Percentiles rank a stretch among this genome's conserved stretches.
phyloP scores from a whole-genome alignment of 768 basidiomycete genomes.

The Tremella mesenterica region DNA sequence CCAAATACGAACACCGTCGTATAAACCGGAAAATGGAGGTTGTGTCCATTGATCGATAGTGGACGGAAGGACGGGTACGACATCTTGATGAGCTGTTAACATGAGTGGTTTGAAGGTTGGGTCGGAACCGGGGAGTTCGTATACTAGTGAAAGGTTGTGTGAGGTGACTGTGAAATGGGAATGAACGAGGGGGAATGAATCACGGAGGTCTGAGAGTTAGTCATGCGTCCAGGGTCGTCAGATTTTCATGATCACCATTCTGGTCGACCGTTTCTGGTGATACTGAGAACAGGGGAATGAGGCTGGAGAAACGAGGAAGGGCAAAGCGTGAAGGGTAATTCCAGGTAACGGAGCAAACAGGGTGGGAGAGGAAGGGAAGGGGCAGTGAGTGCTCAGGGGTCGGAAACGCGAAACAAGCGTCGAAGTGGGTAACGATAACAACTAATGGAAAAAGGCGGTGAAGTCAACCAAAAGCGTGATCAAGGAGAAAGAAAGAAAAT shows the following conservation, averaged over 20 bases:
- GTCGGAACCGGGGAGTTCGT: conserved; percentile 62
- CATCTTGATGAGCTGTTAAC: conserved; percentile 46
- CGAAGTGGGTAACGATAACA: too few species aligned
- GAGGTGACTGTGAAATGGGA: conserved; percentile 67
- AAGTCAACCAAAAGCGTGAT: too few species aligned
- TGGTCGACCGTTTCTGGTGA: neutral
- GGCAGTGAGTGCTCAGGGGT: too few species aligned
- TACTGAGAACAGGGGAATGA: neutral
- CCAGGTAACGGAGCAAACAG: too few species aligned
- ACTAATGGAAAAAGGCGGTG: too few species aligned
- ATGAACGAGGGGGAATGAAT: conserved; percentile 35
- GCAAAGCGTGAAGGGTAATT: too few species aligned
- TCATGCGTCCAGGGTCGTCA: neutral
- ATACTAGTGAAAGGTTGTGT: conserved; percentile 62
- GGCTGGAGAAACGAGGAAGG: too few species aligned
- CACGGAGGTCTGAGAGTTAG: neutral
- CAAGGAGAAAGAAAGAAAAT: too few species aligned
- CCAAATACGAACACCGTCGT: conserved; percentile 56
- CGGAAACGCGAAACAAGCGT: too few species aligned
- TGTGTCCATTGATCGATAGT: conserved; percentile 55
- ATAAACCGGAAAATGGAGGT: conserved; percentile 55
- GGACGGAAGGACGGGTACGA: conserved; percentile 57
- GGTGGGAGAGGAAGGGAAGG: too few species aligned
- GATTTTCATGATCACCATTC: neutral
- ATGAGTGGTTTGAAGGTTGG: conserved; percentile 58